These are phyloP conservation scores for Periglandula ipomoeae DNA, from an alignment of 2,329 filamentous ascomycete species.

Conservation along the genomic window DNA sequence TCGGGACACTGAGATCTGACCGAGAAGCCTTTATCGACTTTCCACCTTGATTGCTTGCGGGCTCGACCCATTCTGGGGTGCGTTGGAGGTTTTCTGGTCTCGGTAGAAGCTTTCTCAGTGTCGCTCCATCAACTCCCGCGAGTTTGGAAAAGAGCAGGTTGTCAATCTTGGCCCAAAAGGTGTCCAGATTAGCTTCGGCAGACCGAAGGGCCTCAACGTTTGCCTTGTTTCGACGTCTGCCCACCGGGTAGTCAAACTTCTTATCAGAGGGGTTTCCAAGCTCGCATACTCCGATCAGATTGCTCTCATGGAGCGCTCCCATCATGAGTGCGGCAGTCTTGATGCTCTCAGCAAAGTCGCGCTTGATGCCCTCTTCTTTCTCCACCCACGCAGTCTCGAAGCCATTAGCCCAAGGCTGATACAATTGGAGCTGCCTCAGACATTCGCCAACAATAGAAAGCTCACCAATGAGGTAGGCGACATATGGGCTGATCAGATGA, in stretches of 20 bases:
- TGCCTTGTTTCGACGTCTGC: conserved; percentile 35
- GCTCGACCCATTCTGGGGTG: conserved; percentile 39
- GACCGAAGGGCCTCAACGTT: conserved; percentile 33
- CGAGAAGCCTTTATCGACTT: neutral
- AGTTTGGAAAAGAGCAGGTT: neutral
- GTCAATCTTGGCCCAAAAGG: conserved; percentile 7
- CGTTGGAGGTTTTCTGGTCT: conserved; percentile 30
- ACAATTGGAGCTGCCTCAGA: conserved; percentile 33
- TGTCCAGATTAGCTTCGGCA: conserved; percentile 28
- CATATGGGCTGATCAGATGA: conserved; percentile 27
- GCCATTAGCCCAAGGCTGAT: conserved; percentile 37
- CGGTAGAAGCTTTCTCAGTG: conserved; percentile 18
- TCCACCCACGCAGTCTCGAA: conserved; percentile 25
- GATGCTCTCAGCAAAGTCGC: conserved; percentile 15
- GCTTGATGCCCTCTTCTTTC: conserved; percentile 15
- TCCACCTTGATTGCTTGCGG: conserved; percentile 9
- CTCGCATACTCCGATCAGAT: conserved; percentile 8
- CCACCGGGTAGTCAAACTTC: conserved; percentile 33
- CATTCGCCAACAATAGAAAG: conserved; percentile 37
- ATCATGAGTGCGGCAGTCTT: conserved; percentile 9
- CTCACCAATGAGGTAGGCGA: conserved; percentile 30
- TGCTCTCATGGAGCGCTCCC: conserved; percentile 11
- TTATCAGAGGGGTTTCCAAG: conserved; percentile 25
- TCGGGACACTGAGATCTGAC: conserved; percentile 1
- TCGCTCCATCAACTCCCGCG: conserved; percentile 1